Percentiles rank a stretch among this genome's conserved stretches.
phyloP scores from a whole-genome alignment of 192 early-diverging fungal species.

The Coemansia nantahalensis region DNA sequence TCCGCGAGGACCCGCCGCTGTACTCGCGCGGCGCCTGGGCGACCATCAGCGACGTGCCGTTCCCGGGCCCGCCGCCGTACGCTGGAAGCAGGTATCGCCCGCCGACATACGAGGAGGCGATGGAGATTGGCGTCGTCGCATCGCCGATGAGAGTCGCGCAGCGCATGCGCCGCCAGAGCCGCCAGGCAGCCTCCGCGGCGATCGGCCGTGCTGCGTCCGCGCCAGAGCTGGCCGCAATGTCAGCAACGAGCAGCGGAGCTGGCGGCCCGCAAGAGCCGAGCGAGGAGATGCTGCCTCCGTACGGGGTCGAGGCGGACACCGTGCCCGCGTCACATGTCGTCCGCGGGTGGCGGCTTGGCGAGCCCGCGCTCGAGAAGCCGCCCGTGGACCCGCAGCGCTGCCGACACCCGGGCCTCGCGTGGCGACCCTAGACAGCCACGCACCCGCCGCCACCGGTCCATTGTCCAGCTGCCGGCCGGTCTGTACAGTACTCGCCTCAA shows the following conservation, averaged over 20 bases:
- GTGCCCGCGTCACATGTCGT: too few species aligned
- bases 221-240: constrained; percentile 7
- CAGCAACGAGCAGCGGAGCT: background rate
- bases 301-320: too few species aligned
- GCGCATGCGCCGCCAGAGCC: constrained; percentile 13
- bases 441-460: too few species aligned
- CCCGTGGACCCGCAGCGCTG: constrained; percentile 24
- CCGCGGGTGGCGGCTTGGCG: constrained; percentile 31
- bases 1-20: constrained; percentile 16
- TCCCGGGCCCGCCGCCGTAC: constrained; percentile 46
- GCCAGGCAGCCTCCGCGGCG: too few species aligned
- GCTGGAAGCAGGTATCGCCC: constrained; percentile 42
- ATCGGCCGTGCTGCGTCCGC: constrained; percentile 18
- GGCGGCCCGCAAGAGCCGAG: background rate
- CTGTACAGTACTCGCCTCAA: too few species aligned
- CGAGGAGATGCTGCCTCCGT: background rate
- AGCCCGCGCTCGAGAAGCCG: constrained; percentile 45
- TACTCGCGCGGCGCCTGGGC: constrained; percentile 48
- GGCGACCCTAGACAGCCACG: too few species aligned
- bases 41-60: constrained; percentile 52
- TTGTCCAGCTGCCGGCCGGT: too few species aligned
- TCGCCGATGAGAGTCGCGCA: constrained; percentile 45
- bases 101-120: constrained; percentile 40
- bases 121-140: constrained; percentile 51
- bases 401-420: too few species aligned